These are phyloP conservation scores for Castanea mollissima DNA, from an alignment of 306 rosid species.

Conservation along the genomic window DNA sequence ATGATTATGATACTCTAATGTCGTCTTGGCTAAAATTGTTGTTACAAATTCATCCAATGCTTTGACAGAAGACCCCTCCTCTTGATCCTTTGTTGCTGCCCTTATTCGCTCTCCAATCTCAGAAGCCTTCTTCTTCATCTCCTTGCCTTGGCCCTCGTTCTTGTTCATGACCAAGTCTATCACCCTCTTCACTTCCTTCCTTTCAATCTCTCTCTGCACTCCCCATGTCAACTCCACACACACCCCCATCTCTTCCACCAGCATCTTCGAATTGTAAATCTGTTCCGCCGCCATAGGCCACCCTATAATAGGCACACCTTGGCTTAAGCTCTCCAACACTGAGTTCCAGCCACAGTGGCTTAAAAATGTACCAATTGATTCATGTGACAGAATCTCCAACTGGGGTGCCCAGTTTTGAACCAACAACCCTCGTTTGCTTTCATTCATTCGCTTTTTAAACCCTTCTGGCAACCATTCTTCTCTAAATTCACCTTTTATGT, in stretches of 20 bases:
- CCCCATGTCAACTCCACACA: constrained; percentile 54
- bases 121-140: constrained; percentile 46
- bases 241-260: constrained; percentile 73
- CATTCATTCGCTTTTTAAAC: constrained; percentile 53
- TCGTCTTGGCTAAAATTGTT: constrained; percentile 1
- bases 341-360: constrained; percentile 97
- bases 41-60: constrained; percentile 43
- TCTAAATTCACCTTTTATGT: constrained; percentile 41
- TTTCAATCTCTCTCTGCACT: constrained; percentile 26
- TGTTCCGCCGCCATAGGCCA: constrained; percentile 90
- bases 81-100: constrained; percentile 24
- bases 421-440: constrained; percentile 38
- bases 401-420: constrained; percentile 81
- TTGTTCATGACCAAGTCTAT: constrained; percentile 45
- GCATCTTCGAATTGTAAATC: constrained; percentile 62
- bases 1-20: neutral
- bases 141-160: constrained; percentile 41
- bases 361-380: constrained; percentile 53
- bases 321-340: constrained; percentile 63
- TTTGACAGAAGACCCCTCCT: constrained; percentile 33
- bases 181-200: constrained; percentile 49
- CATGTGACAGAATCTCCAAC: constrained; percentile 60
- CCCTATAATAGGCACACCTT: constrained; percentile 68
- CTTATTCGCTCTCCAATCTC: constrained; percentile 34
- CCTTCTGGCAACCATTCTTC: constrained; percentile 61